Evolutionary conservation across 192 early-diverging fungal genomes (phyloP).

Genomic region (Podila verticillata): DNA sequence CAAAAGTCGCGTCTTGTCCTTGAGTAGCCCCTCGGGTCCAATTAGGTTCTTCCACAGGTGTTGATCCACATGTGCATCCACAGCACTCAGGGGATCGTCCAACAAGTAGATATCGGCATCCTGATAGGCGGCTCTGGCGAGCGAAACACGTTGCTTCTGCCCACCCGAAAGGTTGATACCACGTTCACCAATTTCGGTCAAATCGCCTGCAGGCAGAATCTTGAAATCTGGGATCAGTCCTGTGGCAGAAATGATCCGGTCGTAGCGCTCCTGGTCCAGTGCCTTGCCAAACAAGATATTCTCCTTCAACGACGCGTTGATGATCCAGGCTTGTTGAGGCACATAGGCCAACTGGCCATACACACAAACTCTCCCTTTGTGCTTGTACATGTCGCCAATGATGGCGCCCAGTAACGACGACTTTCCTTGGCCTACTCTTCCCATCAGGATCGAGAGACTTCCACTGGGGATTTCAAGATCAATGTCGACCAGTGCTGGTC

Average conservation of each 20-base stretch:
- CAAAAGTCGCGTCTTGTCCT: slow-evolving; percentile 80
- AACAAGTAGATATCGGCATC: slow-evolving; percentile 81
- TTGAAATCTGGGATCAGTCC: slow-evolving; percentile 12
- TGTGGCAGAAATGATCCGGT: slow-evolving; percentile 12
- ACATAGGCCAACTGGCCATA: slow-evolving; percentile 64
- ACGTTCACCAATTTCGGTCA: slow-evolving; percentile 55
- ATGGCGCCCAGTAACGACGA: slow-evolving; percentile 74
- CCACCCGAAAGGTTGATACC: slow-evolving; percentile 72
- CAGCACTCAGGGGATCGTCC: slow-evolving; percentile 89
- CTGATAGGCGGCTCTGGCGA: slow-evolving; percentile 85
- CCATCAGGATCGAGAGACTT: slow-evolving; percentile 14
- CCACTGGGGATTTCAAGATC: slow-evolving; percentile 31
- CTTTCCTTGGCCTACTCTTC: slow-evolving; percentile 70
- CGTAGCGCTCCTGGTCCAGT: slow-evolving; percentile 68
- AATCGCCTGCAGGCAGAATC: slow-evolving; percentile 32
- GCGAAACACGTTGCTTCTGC: slow-evolving; percentile 85
- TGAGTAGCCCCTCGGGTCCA: slow-evolving; percentile 81
- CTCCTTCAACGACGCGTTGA: slow-evolving; percentile 56
- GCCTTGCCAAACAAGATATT: slow-evolving; percentile 83
- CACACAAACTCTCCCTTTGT: slow-evolving; percentile 59
- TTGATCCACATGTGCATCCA: slow-evolving; percentile 52
- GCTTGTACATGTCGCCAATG: slow-evolving; percentile 81
- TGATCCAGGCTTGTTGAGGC: slow-evolving; percentile 21
- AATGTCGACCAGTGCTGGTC: slow-evolving; percentile 27
- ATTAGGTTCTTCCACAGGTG: slow-evolving; percentile 53